phyloP scores from a whole-genome alignment of 495 filamentous ascomycete genomes.

The Penicillium simplicissimum region DNA sequence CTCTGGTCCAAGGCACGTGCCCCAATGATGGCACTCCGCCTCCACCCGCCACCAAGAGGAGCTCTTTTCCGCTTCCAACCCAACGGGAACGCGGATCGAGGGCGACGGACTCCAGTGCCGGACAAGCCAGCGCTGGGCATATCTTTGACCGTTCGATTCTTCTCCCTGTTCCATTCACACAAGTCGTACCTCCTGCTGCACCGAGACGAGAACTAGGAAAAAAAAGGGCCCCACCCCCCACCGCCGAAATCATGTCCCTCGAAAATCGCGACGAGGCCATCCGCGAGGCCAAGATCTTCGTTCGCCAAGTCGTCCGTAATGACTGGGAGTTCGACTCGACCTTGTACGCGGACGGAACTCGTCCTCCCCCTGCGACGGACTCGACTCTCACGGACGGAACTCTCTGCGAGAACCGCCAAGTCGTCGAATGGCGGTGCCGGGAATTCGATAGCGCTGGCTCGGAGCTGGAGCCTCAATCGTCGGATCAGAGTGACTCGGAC shows the following conservation, averaged over 20 bases:
- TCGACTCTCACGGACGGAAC: slow-evolving; percentile 17
- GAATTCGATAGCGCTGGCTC: slow-evolving; percentile 47
- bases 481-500: slow-evolving; percentile 25
- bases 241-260: slow-evolving; percentile 23
- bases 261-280: slow-evolving; percentile 45
- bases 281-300: slow-evolving; percentile 43
- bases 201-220: slow-evolving; percentile 1
- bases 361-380: slow-evolving; percentile 27
- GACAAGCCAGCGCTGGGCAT: neutral
- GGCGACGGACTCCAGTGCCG: slow-evolving; percentile 1
- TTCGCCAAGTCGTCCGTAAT: slow-evolving; percentile 44
- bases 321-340: slow-evolving; percentile 46
- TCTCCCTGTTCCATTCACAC: neutral
- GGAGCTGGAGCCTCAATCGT: slow-evolving; percentile 41
- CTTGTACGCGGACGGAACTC: slow-evolving; percentile 23
- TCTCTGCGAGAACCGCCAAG: slow-evolving; percentile 32
- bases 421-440: slow-evolving; percentile 44
- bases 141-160: neutral
- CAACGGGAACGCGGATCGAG: neutral
- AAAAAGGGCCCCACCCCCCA: slow-evolving; percentile 1
- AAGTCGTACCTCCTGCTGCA: neutral
- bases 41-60: slow-evolving; percentile 6
- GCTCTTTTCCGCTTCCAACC: slow-evolving; percentile 12
- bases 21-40: slow-evolving; percentile 17
- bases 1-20: slow-evolving; percentile 8